Evolutionary conservation across 306 rosid genomes (phyloP).

Genomic region (Ormosia emarginata): DNA sequence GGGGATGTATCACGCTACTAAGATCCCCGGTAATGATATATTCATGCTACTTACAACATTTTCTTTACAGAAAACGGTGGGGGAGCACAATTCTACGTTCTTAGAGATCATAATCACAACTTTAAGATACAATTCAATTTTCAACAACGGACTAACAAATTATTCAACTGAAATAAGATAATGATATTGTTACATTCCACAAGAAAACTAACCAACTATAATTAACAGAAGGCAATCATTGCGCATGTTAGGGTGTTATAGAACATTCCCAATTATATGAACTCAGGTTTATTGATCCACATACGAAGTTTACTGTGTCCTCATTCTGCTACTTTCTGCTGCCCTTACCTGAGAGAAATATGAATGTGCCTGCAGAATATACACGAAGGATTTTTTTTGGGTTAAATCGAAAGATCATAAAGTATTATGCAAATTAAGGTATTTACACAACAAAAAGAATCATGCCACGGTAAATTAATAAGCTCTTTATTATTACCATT

Average conservation of each 20-base stretch:
- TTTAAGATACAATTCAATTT: background rate
- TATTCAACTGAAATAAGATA: conserved; percentile 18
- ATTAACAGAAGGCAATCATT: conserved; percentile 22
- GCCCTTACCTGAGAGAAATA: conserved; percentile 93
- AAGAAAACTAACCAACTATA: conserved; percentile 20
- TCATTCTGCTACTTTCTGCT: conserved; percentile 91
- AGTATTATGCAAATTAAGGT: background rate
- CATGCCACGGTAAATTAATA: background rate
- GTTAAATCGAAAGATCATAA: background rate
- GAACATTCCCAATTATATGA: conserved; percentile 40
- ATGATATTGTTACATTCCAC: conserved; percentile 29
- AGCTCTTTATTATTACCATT: conserved; percentile 51
- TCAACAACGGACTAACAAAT: conserved; percentile 4
- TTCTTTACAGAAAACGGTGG: background rate
- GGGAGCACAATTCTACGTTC: background rate
- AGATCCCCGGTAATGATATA: background rate
- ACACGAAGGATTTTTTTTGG: background rate
- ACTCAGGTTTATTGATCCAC: conserved; percentile 32
- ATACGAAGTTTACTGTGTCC: conserved; percentile 47
- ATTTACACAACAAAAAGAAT: background rate
- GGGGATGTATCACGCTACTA: background rate
- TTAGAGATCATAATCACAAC: background rate
- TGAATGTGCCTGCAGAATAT: conserved; percentile 64
- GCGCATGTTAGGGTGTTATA: conserved; percentile 26
- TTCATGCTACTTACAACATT: background rate